Base-by-base conservation (phyloP, 106 monocot genomes). In the Dactylorhiza incarnata region DNA sequence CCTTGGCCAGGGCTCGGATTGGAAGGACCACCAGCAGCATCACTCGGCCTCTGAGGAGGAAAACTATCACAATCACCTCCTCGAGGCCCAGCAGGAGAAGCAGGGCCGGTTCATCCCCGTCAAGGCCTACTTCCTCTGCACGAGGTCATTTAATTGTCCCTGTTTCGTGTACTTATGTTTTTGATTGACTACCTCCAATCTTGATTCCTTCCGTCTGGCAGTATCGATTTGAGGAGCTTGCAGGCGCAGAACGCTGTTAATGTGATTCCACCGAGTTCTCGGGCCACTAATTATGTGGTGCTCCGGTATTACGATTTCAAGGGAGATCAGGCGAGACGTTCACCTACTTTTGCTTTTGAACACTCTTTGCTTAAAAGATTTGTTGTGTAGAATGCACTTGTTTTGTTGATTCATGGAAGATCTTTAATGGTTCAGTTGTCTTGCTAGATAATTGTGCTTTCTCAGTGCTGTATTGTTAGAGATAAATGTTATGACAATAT, bases 231-330 rank as follows among this genome's bases (percentile, higher is more conserved):
- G 85, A 87, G 83, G 87, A 86, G 89, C 50, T 80, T 99, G 83
- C 97, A 94, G 81, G 68, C 87, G 3, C 97, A 99, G 81, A 99
- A 99, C 78, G 85, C 91, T 15, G 91, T 87, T 83, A 93, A 99
- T 82, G 91, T 94, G 66, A 89, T 99, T 48, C 97, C 97, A 0
- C 91, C 89, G 6, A 94, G 68, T 52, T 99, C 94, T 23, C 89
- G 94, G 6, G 91, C 97, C 4, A 80, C 91, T 15, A 99, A 99
- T 81, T 99, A 99, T 81, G 84, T 99, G 5, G 91, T 93, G 15
- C 89, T 97, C n/a, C 77, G 84, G 72, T 97, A 87, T 73, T 91
- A 91, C 26, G 97, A 97, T 78, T 75, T 79, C 37, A 91, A 86
- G 82, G 84, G 79, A 71, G 87, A 91, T 68, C 78, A 79, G 72